Evolutionary conservation across 108 stramenopile species (phyloP), one percentile per base, ranked within the genome.

Genomic region (Nitzschia sp.): DNA sequence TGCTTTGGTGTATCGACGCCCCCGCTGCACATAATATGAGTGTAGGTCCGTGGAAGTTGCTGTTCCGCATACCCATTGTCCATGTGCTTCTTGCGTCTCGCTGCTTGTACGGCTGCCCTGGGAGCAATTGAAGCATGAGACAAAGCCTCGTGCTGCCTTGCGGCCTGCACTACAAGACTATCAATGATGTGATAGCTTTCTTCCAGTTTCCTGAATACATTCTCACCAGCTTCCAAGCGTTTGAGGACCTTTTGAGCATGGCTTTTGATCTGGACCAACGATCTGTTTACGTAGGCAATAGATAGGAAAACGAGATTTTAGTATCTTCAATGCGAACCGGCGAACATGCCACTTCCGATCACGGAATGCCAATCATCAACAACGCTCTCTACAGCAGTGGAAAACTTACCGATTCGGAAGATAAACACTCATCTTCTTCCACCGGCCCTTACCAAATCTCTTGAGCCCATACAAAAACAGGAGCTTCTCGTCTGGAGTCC

Each of bases 401-500:
- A 13, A 11, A 45, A 62, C 81, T 27, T 75, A 83, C 82, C 82
- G 38, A 27, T 77, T 48, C 5, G 84, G 80, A 17, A 85, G 65
- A 62, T 75, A 78, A 17, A 52, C 41, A 52, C 74, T 67, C 56
- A 97, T 96, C 65, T 93, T 92, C 57, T 96, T 96, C 96, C 96
- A 97, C 25, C 84, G 69, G 26, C 85, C 85, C 66, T 92, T 94
- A 41, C 96, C 96, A 80, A 95, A 88, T 52, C 80, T 67, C 34
- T 81, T 68, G 17, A 98, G 77, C 27, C 96, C 96, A 47, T 88
- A 75, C 17, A 98, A 72, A 71, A 98, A 98, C 3, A 93, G 77
- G 1, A 69, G 28, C 64, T 98, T 96, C 68, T 98, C 97, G 53
- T 95, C 89, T 25, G 70, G 75, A 31, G 94, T 93, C 97, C 97